These are phyloP conservation scores for Cordyceps pruinosa DNA, from an alignment of 2,329 filamentous ascomycete species.

Conservation along the genomic window DNA sequence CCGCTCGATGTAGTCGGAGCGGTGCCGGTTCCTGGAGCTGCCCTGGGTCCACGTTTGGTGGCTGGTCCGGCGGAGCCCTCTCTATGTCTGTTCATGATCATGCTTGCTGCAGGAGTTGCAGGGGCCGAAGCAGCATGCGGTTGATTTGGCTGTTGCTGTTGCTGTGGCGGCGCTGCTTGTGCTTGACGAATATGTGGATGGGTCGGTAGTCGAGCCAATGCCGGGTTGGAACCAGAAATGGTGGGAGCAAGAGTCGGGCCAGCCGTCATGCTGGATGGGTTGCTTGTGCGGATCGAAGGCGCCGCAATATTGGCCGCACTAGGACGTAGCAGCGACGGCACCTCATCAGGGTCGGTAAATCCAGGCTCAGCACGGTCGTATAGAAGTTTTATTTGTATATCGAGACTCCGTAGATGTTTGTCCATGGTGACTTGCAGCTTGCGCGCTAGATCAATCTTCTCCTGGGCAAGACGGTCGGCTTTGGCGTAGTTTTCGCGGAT, in stretches of 20 bases:
- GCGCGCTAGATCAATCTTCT: conserved; percentile 64
- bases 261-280: conserved; percentile 30
- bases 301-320: conserved; percentile 46
- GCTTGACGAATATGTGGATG: conserved; percentile 41
- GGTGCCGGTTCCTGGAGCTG: conserved; percentile 40
- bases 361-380: conserved; percentile 56
- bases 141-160: conserved; percentile 15
- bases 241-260: conserved; percentile 18
- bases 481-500: conserved; percentile 62
- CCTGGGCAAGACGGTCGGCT: conserved; percentile 63
- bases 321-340: conserved; percentile 55
- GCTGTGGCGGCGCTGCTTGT: conserved; percentile 43
- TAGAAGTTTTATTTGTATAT: conserved; percentile 54
- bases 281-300: conserved; percentile 35
- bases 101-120: conserved; percentile 52
- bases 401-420: conserved; percentile 57
- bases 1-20: conserved; percentile 48
- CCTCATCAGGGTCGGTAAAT: conserved; percentile 55
- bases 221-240: conserved; percentile 32
- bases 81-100: conserved; percentile 50
- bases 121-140: conserved; percentile 48
- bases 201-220: conserved; percentile 35
- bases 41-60: conserved; percentile 47
- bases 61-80: conserved; percentile 55
- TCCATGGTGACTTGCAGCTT: conserved; percentile 56